Conservation (phyloP, 805 yeast genomes). For the Suhomyces faveliae region DNA sequence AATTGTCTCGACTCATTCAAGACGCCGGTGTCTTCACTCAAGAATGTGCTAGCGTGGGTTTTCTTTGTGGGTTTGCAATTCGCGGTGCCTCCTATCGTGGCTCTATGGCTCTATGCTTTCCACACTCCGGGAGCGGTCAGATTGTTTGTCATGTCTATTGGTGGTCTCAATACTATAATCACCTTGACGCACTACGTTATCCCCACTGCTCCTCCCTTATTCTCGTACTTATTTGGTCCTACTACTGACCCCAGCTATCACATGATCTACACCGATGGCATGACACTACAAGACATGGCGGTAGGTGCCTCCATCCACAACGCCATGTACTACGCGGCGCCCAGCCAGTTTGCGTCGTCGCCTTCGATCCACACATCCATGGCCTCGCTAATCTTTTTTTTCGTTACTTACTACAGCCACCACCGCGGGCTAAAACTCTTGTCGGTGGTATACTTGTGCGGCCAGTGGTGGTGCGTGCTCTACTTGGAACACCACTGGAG, state of each 20-base stretch:
- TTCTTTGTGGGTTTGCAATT: conserved; percentile 64
- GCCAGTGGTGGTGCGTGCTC: conserved; percentile 76
- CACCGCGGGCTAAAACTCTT: conserved; percentile 33
- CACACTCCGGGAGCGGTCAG: conserved; percentile 61
- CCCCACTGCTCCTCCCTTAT: conserved; percentile 78
- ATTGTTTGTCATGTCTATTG: conserved; percentile 51
- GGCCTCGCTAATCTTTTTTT: conserved; percentile 51
- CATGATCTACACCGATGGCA: conserved; percentile 70
- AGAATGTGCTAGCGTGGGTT: conserved; percentile 59
- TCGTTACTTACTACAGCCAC: conserved; percentile 37
- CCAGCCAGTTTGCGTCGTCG: conserved; percentile 66
- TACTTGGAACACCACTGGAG: conserved; percentile 74
- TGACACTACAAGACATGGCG: conserved; percentile 59
- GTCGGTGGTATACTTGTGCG: conserved; percentile 43
- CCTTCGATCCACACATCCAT: conserved; percentile 65
- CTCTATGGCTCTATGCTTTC: conserved; percentile 65
- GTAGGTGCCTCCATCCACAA: conserved; percentile 59
- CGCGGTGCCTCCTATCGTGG: conserved; percentile 57
- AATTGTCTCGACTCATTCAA: conserved; percentile 45
- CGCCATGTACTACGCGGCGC: conserved; percentile 62
- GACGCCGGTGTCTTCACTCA: conserved; percentile 39
- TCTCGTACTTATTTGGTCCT: conserved; percentile 59
- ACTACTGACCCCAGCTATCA: conserved; percentile 56
- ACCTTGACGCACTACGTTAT: conserved; percentile 57
- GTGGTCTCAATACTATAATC: conserved; percentile 58